phyloP scores from a whole-genome alignment of 345 rosid species.

The Salix koriyanagi region DNA sequence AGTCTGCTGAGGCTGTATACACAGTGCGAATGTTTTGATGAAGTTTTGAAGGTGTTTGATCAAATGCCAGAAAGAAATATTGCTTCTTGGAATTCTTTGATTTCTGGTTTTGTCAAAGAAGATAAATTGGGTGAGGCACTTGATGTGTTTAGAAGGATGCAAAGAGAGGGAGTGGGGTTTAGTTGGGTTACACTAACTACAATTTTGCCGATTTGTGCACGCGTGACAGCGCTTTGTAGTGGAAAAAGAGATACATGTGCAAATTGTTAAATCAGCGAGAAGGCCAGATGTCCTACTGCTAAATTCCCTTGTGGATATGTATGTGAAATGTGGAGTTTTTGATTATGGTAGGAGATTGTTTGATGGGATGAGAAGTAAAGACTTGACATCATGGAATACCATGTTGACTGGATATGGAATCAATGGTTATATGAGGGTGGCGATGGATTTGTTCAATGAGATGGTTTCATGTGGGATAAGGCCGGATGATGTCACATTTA shows the following conservation, averaged over 20 bases:
- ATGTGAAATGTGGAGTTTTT: slow-evolving; percentile 15
- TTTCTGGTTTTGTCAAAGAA: slow-evolving; percentile 8
- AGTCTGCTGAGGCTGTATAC: slow-evolving; percentile 25
- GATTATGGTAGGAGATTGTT: slow-evolving; percentile 4
- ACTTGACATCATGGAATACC: slow-evolving; percentile 46
- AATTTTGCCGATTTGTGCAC: slow-evolving; percentile 35
- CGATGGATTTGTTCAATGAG: slow-evolving; percentile 28
- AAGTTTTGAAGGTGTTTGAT: slow-evolving; percentile 26
- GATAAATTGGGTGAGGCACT: slow-evolving; percentile 25
- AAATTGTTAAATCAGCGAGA: slow-evolving; percentile 31
- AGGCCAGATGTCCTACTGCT: slow-evolving; percentile 34
- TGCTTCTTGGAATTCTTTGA: slow-evolving; percentile 22
- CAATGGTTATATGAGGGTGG: slow-evolving; percentile 38
- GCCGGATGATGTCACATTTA: slow-evolving; percentile 49
- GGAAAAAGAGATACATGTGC: slow-evolving; percentile 45
- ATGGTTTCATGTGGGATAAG: slow-evolving; percentile 36
- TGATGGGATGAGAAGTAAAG: slow-evolving; percentile 10
- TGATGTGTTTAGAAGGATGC: slow-evolving; percentile 36
- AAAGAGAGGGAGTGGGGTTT: slow-evolving; percentile 32
- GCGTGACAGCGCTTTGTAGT: slow-evolving; percentile 22
- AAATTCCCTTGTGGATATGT: slow-evolving; percentile 21
- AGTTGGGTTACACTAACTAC: slow-evolving; percentile 45
- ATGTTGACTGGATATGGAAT: slow-evolving; percentile 49
- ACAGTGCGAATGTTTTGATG: slow-evolving; percentile 25
- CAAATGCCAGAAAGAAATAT: slow-evolving; percentile 18